Evolutionary conservation across 1,284 basidiomycete species (phyloP).

Genomic region (Apiotrichum siamense): DNA sequence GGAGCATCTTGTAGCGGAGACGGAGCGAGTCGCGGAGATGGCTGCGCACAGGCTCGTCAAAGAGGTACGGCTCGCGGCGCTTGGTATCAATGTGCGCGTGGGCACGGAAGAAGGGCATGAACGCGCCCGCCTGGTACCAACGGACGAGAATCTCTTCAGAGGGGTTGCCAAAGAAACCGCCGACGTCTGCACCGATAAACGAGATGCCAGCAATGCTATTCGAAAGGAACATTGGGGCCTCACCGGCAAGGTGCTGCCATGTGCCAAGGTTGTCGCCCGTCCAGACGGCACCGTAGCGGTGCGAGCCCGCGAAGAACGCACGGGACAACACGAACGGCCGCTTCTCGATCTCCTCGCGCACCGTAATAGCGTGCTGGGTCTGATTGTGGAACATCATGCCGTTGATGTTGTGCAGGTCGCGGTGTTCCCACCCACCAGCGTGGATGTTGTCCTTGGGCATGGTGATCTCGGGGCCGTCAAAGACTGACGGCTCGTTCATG

Average conservation of each 20-base stretch:
- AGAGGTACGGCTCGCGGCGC: conserved; percentile 88
- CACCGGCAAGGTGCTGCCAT: conserved; percentile 92
- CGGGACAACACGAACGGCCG: conserved; percentile 94
- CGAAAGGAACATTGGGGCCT: conserved; percentile 87
- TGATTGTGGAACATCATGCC: conserved; percentile 60
- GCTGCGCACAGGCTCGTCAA: conserved; percentile 79
- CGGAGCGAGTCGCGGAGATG: conserved; percentile 74
- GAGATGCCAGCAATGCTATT: conserved; percentile 90
- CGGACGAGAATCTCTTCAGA: conserved; percentile 87
- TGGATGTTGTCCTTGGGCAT: conserved; percentile 93
- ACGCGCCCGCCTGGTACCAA: conserved; percentile 94
- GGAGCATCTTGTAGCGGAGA: conserved; percentile 80
- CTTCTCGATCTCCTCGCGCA: conserved; percentile 65
- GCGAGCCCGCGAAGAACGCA: conserved; percentile 90
- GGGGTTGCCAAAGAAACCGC: conserved; percentile 98
- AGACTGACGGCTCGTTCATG: conserved; percentile 99
- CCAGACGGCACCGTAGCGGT: conserved; percentile 96
- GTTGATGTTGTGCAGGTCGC: conserved; percentile 62
- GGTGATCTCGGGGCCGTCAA: conserved; percentile 97
- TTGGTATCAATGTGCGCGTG: conserved; percentile 99
- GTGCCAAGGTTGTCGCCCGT: conserved; percentile 96
- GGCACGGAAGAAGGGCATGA: conserved; percentile 96
- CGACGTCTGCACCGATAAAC: conserved; percentile 91
- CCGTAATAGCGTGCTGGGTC: conserved; percentile 74
- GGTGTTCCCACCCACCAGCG: conserved; percentile 88